Conservation (phyloP, 192 early-diverging fungal genomes). For the Coemansia sp. region DNA sequence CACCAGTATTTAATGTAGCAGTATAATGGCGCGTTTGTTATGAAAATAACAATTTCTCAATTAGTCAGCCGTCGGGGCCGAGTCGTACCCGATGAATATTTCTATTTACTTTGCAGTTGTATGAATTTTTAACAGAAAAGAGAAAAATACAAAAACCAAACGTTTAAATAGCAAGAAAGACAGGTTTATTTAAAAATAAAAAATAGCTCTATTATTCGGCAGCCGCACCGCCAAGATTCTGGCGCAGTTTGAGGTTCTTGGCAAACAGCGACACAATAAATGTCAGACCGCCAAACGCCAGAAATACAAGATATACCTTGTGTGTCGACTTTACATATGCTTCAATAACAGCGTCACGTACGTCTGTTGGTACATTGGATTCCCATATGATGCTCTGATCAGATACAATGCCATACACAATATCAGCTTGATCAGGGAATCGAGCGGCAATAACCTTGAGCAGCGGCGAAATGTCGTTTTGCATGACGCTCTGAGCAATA, state of each 20-base stretch:
- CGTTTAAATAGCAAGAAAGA: too few species aligned
- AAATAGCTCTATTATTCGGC: too few species aligned
- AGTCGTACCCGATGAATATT: too few species aligned
- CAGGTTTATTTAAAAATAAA: too few species aligned
- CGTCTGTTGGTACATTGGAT: constrained; percentile 21
- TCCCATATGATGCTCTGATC: constrained; percentile 39
- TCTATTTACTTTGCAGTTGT: too few species aligned
- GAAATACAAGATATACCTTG: constrained; percentile 51
- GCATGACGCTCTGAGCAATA: constrained; percentile 53
- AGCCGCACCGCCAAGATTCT: background rate
- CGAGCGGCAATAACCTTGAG: constrained; percentile 25
- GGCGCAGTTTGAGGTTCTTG: constrained; percentile 25
- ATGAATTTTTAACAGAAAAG: too few species aligned
- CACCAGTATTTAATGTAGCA: too few species aligned
- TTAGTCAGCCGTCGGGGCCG: too few species aligned
- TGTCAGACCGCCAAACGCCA: constrained; percentile 53
- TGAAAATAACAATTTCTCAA: too few species aligned
- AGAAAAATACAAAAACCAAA: too few species aligned
- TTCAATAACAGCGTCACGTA: constrained; percentile 46
- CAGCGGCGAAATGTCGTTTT: constrained; percentile 28
- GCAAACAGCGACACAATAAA: constrained; percentile 57
- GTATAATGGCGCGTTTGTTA: too few species aligned
- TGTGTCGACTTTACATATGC: constrained; percentile 61
- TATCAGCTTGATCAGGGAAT: constrained; percentile 36
- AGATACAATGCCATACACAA: constrained; percentile 45